Evolutionary conservation across 768 basidiomycete genomes (phyloP), one percentile per base, ranked within the genome.

Genomic region (Rhizopogon salebrosus): DNA sequence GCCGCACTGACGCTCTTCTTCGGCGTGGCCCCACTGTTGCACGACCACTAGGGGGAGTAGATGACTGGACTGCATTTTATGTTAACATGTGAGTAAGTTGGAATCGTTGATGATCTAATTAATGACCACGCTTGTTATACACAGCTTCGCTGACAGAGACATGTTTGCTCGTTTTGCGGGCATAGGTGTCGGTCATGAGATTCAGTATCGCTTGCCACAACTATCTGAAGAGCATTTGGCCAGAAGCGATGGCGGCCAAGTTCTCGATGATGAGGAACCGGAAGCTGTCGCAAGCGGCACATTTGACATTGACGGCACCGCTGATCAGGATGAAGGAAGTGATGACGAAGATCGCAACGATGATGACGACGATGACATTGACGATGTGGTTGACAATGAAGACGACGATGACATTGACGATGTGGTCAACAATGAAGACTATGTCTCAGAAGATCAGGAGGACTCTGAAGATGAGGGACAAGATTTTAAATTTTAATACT

Each of bases 101-200:
- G 11, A 7, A 7, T 31, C 11, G 29, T 31, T 31, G 29, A 31
- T 31, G 29, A 11, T 26, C 6, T 23, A 11, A 8, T 50, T 4
- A 3, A 13, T 23, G 3, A 22, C n/a, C n/a, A n/a, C 4, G n/a
- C 6, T 48, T 14, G 24, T 39, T 10, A 48, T 54, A 23, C 35
- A 6, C 35, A 76, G 75, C 5, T 75, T 73, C 52, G 69, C 69
- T 9, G 72, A 75, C 51, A 59, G 69, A 3, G 73, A 76, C 37
- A 76, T 72, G 72, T 54, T 71, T 14, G 67, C 71, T 63, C 61
- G 67, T 9, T 71, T 60, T 51, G 48, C 56, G 14, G 65, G 64
- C 4, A 56, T 62, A 6, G 72, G 65, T 2, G 51, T 72, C 29
- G 71, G 72, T 18, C 68, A 72, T 35, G 23, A 29, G 26, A 23